Percentiles rank a stretch among this genome's conserved stretches.
These are phyloP conservation scores for Starmera amethionina DNA, from an alignment of 805 yeast genomes.

Conservation along the genomic window DNA sequence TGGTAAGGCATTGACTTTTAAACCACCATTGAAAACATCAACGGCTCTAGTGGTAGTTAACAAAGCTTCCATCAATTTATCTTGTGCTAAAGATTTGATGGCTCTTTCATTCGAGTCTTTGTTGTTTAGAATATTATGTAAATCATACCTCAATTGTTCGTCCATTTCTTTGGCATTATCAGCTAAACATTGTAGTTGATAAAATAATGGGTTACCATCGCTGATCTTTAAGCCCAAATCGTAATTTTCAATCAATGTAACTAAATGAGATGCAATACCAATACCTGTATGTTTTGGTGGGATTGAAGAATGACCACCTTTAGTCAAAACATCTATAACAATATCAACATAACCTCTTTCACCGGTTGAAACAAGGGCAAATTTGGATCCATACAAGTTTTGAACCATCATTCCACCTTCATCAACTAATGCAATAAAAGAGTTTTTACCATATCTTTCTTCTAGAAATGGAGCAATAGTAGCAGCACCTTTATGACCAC, in stretches of 20 bases:
- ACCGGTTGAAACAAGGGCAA: constrained; percentile 46
- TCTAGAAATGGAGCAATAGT: constrained; percentile 35
- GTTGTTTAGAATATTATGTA: constrained; percentile 27
- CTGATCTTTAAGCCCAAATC: constrained; percentile 38
- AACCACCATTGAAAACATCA: constrained; percentile 51
- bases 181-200: constrained; percentile 49
- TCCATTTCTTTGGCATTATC: constrained; percentile 27
- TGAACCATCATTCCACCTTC: constrained; percentile 40
- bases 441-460: constrained; percentile 48
- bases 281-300: constrained; percentile 79
- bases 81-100: constrained; percentile 13
- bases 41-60: constrained; percentile 25
- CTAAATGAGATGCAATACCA: constrained; percentile 57
- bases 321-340: constrained; percentile 39
- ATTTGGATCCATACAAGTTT: constrained; percentile 26
- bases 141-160: constrained; percentile 16
- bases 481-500: constrained; percentile 45
- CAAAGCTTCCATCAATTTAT: neutral
- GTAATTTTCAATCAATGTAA: constrained; percentile 45
- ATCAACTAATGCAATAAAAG: constrained; percentile 57
- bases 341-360: constrained; percentile 56
- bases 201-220: constrained; percentile 49
- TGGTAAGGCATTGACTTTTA: constrained; percentile 56
- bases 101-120: constrained; percentile 26
- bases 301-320: constrained; percentile 72